Evolutionary conservation across 768 basidiomycete species (phyloP).

Genomic region (Amanita polypyramis): DNA sequence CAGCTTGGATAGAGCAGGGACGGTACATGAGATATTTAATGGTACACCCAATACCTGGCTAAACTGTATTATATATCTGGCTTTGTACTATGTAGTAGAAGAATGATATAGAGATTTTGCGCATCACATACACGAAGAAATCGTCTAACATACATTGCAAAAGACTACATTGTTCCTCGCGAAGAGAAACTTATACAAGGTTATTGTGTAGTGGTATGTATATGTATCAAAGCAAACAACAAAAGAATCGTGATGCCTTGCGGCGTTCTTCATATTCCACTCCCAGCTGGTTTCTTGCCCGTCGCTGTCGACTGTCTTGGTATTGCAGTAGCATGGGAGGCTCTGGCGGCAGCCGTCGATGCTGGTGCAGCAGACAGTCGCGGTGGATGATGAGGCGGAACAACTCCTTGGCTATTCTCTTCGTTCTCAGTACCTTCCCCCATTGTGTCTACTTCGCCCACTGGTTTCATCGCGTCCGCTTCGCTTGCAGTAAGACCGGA

Average conservation of each 20-base stretch:
- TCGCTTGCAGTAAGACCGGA: conserved; percentile 30
- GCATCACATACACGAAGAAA: neutral
- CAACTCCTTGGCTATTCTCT: neutral
- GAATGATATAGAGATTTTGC: neutral
- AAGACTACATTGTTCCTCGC: neutral
- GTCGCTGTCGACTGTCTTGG: neutral
- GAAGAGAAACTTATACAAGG: neutral
- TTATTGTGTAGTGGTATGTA: conserved; percentile 5
- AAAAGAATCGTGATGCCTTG: neutral
- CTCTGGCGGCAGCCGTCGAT: conserved; percentile 11
- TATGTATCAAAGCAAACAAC: conserved; percentile 4
- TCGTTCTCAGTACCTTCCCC: conserved; percentile 8
- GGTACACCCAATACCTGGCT: neutral
- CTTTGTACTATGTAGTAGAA: neutral
- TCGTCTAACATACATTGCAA: conserved; percentile 4
- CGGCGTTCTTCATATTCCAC: neutral
- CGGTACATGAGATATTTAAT: neutral
- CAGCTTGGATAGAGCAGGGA: conserved; percentile 6
- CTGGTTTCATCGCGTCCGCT: conserved; percentile 62
- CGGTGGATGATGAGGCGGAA: conserved; percentile 17
- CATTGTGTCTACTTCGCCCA: conserved; percentile 37
- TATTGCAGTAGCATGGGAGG: neutral
- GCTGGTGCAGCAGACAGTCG: conserved; percentile 22
- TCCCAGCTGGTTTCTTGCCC: conserved; percentile 4
- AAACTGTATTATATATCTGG: too few relatives aligned